Evolutionary conservation across 768 basidiomycete species (phyloP), one percentile per base, ranked within the genome.

Genomic region (Suillus plorans): DNA sequence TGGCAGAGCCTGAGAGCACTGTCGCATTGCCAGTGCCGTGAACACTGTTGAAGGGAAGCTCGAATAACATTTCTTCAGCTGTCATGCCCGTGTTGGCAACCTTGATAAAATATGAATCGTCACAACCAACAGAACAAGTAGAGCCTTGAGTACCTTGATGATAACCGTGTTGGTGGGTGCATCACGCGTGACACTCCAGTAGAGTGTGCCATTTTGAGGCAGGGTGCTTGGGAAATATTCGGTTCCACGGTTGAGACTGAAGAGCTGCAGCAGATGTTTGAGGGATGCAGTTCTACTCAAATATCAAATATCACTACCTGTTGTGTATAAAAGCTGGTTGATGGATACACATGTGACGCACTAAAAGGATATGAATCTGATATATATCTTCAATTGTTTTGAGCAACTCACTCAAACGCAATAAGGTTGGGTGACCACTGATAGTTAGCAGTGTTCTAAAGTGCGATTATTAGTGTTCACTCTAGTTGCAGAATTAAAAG

Each of bases 381-480:
- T 62, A 25, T 41, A 2, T 20, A 66, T 25, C 52, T 16, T 50
- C 3, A 39, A 41, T 22, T 41, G 37, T 37, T 25, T 16, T 20
- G n/a, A 36, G n/a, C 60, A 13, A 71, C 85, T 73, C 67, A 88
- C 87, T 89, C 87, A 68, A 85, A 89, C 63, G 80, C 81, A 60
- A 90, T 71, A 7, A 89, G 78, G 66, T 89, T 85, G 0, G 87
- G 86, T 0, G 86, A 86, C 86, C 87, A 89, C 80, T 87, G 86
- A 20, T 83, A 78, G 39, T 79, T 76, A 62, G 77, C 81, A 14
- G 85, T 78, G 69, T 88, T 83, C 85, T 86, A 60, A 9, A 62
- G 37, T 44, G 25, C 36, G 25, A 13, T 56, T 50, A 56, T 53
- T 22, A 62, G 60, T 41, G 47, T 68, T 12, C 53, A 68, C 55